Evolutionary conservation across 1,139 yeast species (phyloP).

Genomic region (Kazachstania sp.): DNA sequence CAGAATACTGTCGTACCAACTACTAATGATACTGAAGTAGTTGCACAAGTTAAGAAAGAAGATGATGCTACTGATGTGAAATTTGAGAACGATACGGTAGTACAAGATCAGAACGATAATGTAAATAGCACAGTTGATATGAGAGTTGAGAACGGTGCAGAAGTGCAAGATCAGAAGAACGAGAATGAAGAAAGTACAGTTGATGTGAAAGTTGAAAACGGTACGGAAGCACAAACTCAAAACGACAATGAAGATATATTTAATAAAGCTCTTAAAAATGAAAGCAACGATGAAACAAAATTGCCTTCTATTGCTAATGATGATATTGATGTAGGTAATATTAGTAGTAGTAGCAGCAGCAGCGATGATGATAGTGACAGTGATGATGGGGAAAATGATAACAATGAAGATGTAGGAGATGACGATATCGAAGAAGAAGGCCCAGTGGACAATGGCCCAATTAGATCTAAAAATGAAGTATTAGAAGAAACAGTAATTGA

Average conservation of each 20-base stretch:
- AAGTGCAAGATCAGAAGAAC: too few species aligned
- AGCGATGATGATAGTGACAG: neutral
- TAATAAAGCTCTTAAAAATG: conserved; percentile 19
- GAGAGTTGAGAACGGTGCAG: too few species aligned
- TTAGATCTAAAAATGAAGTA: conserved; percentile 69
- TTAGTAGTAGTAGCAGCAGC: conserved; percentile 2
- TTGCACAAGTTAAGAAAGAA: too few species aligned
- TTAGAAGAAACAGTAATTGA: conserved; percentile 58
- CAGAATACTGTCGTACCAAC: too few species aligned
- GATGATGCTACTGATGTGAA: too few species aligned
- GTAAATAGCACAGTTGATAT: too few species aligned
- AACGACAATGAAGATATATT: conserved; percentile 16
- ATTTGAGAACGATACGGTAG: too few species aligned
- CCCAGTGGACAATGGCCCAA: conserved; percentile 44
- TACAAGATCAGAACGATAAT: too few species aligned
- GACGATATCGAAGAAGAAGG: conserved; percentile 12
- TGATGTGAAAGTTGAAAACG: neutral
- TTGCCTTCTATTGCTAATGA: conserved; percentile 11
- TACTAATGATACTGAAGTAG: too few species aligned
- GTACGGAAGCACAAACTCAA: neutral
- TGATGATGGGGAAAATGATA: neutral
- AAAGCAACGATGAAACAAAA: conserved; percentile 3
- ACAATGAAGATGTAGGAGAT: conserved; percentile 9
- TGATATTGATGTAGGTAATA: conserved; percentile 14
- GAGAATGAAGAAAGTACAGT: neutral